These are phyloP conservation scores for Exophiala sp. DNA, from an alignment of 2,329 filamentous ascomycete species.

Conservation along the genomic window DNA sequence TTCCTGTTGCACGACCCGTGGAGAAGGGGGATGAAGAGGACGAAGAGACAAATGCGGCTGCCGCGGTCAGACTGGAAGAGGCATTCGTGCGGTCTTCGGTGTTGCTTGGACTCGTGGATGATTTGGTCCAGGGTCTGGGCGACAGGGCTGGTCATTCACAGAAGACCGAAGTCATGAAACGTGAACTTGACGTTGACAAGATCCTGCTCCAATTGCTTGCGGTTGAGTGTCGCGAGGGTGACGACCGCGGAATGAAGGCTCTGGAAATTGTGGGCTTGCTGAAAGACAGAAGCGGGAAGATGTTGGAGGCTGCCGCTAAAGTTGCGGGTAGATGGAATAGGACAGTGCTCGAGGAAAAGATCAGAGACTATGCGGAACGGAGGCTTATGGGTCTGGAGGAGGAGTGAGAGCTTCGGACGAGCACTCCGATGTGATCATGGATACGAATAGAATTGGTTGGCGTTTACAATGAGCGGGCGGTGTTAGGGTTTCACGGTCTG, in stretches of 20 bases:
- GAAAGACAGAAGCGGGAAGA: slow-evolving; percentile 77
- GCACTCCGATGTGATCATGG: too few relatives aligned
- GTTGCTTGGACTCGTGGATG: slow-evolving; percentile 69
- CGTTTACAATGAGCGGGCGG: too few relatives aligned
- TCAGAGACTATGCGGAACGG: slow-evolving; percentile 75
- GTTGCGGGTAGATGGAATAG: slow-evolving; percentile 82
- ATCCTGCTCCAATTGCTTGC: slow-evolving; percentile 83
- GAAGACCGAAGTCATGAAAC: slow-evolving; percentile 62
- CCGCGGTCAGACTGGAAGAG: slow-evolving; percentile 67
- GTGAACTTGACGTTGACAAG: slow-evolving; percentile 87
- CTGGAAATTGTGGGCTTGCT: slow-evolving; percentile 86
- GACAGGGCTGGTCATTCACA: slow-evolving; percentile 52
- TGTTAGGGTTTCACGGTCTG: too few relatives aligned
- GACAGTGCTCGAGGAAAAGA: slow-evolving; percentile 81
- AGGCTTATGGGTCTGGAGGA: slow-evolving; percentile 61
- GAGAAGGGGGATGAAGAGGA: slow-evolving; percentile 22
- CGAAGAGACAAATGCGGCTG: slow-evolving; percentile 42
- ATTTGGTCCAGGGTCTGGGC: slow-evolving; percentile 67
- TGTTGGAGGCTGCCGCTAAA: slow-evolving; percentile 87
- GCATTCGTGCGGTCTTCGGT: slow-evolving; percentile 72
- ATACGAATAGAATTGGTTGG: too few relatives aligned
- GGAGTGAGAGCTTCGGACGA: neutral
- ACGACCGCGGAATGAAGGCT: slow-evolving; percentile 91
- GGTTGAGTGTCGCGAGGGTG: slow-evolving; percentile 83
- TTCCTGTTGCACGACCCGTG: slow-evolving; percentile 66